Base-by-base conservation (phyloP, 2,329 filamentous ascomycete genomes). In the Ophiostoma triangulosporum region DNA sequence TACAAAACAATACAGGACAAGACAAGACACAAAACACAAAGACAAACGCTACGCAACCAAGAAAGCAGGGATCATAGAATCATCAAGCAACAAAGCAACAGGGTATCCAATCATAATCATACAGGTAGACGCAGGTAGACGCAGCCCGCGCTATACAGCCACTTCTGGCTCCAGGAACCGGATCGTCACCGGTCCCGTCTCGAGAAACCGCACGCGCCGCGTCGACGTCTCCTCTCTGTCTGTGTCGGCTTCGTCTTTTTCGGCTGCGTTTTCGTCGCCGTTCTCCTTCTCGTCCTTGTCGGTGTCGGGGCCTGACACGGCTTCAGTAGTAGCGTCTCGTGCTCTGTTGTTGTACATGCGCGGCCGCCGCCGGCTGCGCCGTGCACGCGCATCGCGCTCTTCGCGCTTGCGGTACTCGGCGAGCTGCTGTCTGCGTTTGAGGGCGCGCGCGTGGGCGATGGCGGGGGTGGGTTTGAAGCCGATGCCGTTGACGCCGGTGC, bases 401-500 rank as follows among this genome's bases (percentile, higher is more conserved):
- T 83, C 78, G 22, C 80, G 71, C 60, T 74, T 78, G 58, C 69
- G 73, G 63, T 83, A 84, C 46, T 81, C 80, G 9, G 73, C 74
- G 60, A 84, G 72, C 64, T 84, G 81, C 63, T 79, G 74, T 54
- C 71, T 72, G 38, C 80, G 70, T 62, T 76, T 79, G 64, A 77
- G 70, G 2, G 73, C 69, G 17, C 80, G 72, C 4, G 75, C 73
- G 54, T 78, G 73, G 6, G 79, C 80, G 45, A 82, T 70, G 20
- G 78, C 78, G 6, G 80, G 71, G 0, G 79, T 83, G 2, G 81
- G 80, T 60, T 74, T 78, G 66, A 84, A 84, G 0, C 81, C 81
- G 56, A 84, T 78, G 5, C 81, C 81, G 62, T 84, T 83, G 61
- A 84, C 78, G 22, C 81, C 81, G 3, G 75, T 77, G 50, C 81